Base-by-base conservation (phyloP, 176 grass and related monocot genomes). In the Cenchrus americanus region DNA sequence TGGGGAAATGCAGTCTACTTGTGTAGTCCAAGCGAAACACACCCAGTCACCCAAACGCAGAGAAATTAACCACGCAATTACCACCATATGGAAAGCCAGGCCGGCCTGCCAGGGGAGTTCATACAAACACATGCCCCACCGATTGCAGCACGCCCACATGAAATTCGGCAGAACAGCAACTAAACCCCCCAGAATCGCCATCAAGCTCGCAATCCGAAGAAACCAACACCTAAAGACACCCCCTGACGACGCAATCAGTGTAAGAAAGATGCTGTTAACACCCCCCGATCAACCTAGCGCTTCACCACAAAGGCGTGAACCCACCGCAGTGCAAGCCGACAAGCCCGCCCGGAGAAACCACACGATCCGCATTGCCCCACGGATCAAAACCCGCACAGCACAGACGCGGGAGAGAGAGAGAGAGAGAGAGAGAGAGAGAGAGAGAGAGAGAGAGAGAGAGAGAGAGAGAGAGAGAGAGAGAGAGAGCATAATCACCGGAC, bases 361-460 rank as follows among this genome's bases (percentile, higher is more conserved):
- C 34, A 37, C 30, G 78, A 78, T 89, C 66, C 73, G 13, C 88
- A 86, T 86, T 82, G 72, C 57, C 54, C 50, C 57, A 14, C 65
- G 0, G 78, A 73, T 62, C 57, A 82, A 77, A 85, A 24, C 60
- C 34, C 70, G 24, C 34, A 37, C 34, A 37, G 34, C 24, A 18
- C 7, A 67, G 22, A 2, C 24, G 15, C 6, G 17, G 12, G 7
- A 19, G 48, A 19, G 37, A 37, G 34, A 37, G 3, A 37, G 34
- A 37, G 7, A 3, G 27, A 30, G 27, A 27, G n/a, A 10, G 5
- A 49, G 34, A 37, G 7, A 3, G 27, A 30, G 27, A 27, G n/a
- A 10, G 5, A 49, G 7, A 19, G 48, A 19, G 37, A 37, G 34
- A 37, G 3, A 37, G 34, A 37, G 7, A 3, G 27, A 30, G 27